Conservation (phyloP, 768 basidiomycete genomes). For the Boletus rubroflammeus region DNA sequence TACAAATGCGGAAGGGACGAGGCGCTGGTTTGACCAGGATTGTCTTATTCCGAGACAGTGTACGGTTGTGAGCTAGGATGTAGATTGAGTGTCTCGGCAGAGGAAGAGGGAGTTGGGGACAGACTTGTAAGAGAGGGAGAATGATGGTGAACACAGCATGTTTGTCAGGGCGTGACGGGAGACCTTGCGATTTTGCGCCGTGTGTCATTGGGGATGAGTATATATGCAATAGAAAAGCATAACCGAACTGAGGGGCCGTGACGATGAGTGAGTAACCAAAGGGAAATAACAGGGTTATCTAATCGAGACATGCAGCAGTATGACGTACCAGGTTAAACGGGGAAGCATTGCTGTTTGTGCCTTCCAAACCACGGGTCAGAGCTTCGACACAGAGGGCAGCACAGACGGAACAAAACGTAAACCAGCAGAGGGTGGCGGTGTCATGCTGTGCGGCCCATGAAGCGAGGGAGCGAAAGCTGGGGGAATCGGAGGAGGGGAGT, state of each 20-base stretch:
- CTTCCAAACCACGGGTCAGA: conserved; percentile 66
- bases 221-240: conserved; percentile 71
- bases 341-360: conserved; percentile 50
- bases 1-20: conserved; percentile 63
- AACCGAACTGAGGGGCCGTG: conserved; percentile 52
- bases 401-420: conserved; percentile 67
- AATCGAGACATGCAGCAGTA: not conserved
- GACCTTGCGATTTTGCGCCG: conserved; percentile 34
- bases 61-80: conserved; percentile 51
- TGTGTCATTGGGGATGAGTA: conserved; percentile 68
- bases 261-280: not conserved
- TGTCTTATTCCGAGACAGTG: conserved; percentile 66
- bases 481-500: conserved; percentile 34
- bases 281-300: not conserved
- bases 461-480: conserved; percentile 36
- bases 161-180: conserved; percentile 64
- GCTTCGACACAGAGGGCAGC: conserved; percentile 61
- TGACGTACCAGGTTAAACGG: conserved; percentile 69
- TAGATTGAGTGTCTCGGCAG: not conserved
- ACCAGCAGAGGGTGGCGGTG: conserved; percentile 69
- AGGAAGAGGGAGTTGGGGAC: conserved; percentile 12
- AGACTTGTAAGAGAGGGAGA: conserved; percentile 69
- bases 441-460: conserved; percentile 46
- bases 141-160: conserved; percentile 71
- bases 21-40: conserved; percentile 60